Conservation (phyloP, 2,329 filamentous ascomycete species). For the Fusarium sp. region DNA sequence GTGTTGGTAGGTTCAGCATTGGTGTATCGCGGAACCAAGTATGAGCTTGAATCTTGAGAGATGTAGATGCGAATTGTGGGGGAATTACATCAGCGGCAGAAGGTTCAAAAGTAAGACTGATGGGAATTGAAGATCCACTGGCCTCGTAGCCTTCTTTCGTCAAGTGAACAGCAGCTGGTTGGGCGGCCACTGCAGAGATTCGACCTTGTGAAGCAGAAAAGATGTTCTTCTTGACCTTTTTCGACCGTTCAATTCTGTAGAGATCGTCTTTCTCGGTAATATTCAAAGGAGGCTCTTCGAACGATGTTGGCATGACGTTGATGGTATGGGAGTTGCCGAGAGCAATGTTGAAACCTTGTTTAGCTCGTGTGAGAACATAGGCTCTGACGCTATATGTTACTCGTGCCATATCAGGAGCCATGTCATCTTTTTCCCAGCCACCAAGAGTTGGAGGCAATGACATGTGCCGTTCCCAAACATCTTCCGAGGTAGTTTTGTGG, state of each 20-base stretch:
- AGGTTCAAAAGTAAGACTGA: slow-evolving; percentile 36
- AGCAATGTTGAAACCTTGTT: slow-evolving; percentile 5
- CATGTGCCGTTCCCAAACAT: slow-evolving; percentile 35
- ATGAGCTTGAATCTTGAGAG: slow-evolving; percentile 31
- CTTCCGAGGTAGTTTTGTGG: slow-evolving; percentile 18
- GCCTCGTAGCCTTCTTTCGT: slow-evolving; percentile 29
- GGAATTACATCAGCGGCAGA: slow-evolving; percentile 22
- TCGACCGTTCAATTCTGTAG: slow-evolving; percentile 29
- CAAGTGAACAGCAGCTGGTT: slow-evolving; percentile 37
- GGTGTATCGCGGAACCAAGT: slow-evolving; percentile 43
- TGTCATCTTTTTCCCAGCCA: slow-evolving; percentile 41
- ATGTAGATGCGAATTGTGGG: slow-evolving; percentile 23
- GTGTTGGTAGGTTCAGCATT: slow-evolving; percentile 31
- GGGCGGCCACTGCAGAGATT: slow-evolving; percentile 36
- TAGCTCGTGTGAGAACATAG: slow-evolving; percentile 12
- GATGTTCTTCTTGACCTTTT: slow-evolving; percentile 41
- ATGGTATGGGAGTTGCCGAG: slow-evolving; percentile 28
- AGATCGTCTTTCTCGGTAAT: slow-evolving; percentile 36
- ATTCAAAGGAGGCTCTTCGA: slow-evolving; percentile 40
- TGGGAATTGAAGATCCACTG: slow-evolving; percentile 21
- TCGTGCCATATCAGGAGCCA: slow-evolving; percentile 30
- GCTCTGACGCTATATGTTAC: slow-evolving; percentile 36
- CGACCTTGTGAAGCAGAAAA: slow-evolving; percentile 34
- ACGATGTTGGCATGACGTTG: slow-evolving; percentile 39
- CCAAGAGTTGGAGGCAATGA: slow-evolving; percentile 37